Conservation (phyloP, 129 eudicot genomes). For the carrot (Daucus carota) region DH1_v3.0 NC_030382.2:52504501-52505000, state of each 20-base stretch:
- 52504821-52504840: constrained; percentile 50
- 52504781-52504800: constrained; percentile 4
- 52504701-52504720: constrained; percentile 51
- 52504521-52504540: no score
- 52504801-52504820: constrained; percentile 15
- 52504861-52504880: constrained; percentile 78
- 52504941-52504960: constrained; percentile 62
- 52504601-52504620: no score
- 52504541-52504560: no score
- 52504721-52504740: constrained; percentile 32
- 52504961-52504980: constrained; percentile 47
- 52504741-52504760: constrained; percentile 26
- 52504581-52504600: no score
- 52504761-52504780: constrained; percentile 15
- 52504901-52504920: constrained; percentile 68
- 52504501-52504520: no score
- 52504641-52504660: no score
- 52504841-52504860: constrained; percentile 65
- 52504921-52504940: constrained; percentile 54
- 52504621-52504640: no score
- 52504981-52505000: constrained; percentile 62
- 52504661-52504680: no score
- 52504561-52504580: no score
- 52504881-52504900: constrained; percentile 82
- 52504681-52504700: constrained; percentile 39